Percentiles rank a stretch among this genome's conserved stretches.
Evolutionary conservation across 2,329 filamentous ascomycete species (phyloP).

Genomic region (Ophiosphaerella herpotricha): DNA sequence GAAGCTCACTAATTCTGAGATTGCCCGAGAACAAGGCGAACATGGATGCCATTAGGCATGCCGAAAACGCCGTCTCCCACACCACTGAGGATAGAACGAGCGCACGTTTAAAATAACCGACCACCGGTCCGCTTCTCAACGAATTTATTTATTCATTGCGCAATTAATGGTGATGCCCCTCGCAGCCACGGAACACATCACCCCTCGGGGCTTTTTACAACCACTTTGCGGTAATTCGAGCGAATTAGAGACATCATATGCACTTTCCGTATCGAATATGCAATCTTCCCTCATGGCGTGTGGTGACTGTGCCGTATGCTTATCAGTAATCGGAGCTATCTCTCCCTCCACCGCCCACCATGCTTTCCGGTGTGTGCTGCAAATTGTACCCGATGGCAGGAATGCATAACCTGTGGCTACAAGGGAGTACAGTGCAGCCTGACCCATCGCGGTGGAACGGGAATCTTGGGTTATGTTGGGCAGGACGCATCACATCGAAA

Average conservation of each 20-base stretch:
- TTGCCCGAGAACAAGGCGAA: conserved; percentile 11
- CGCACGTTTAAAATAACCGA: conserved; percentile 2
- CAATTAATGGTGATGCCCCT: conserved; percentile 10
- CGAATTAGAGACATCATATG: conserved; percentile 24
- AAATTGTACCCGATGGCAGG: background rate
- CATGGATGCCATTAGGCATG: conserved; percentile 9
- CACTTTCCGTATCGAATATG: conserved; percentile 12
- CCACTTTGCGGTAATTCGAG: conserved; percentile 24
- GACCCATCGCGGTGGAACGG: conserved; percentile 24
- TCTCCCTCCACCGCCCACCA: conserved; percentile 3
- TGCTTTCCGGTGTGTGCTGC: conserved; percentile 7
- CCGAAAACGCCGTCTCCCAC: conserved; percentile 8
- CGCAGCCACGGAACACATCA: conserved; percentile 21
- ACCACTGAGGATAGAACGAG: conserved; percentile 28
- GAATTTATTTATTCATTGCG: conserved; percentile 11
- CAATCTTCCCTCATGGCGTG: conserved; percentile 1
- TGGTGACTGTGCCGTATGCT: conserved; percentile 6
- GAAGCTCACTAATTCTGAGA: conserved; percentile 11
- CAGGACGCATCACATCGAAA: conserved; percentile 30
- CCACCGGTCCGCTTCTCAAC: conserved; percentile 4
- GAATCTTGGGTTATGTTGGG: conserved; percentile 35
- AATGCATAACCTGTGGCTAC: conserved; percentile 8
- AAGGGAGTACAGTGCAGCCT: conserved; percentile 18
- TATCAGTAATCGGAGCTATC: conserved; percentile 9
- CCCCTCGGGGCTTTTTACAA: conserved; percentile 13